Base-by-base conservation (phyloP, 805 yeast species). In the Candida nanaspora region DNA sequence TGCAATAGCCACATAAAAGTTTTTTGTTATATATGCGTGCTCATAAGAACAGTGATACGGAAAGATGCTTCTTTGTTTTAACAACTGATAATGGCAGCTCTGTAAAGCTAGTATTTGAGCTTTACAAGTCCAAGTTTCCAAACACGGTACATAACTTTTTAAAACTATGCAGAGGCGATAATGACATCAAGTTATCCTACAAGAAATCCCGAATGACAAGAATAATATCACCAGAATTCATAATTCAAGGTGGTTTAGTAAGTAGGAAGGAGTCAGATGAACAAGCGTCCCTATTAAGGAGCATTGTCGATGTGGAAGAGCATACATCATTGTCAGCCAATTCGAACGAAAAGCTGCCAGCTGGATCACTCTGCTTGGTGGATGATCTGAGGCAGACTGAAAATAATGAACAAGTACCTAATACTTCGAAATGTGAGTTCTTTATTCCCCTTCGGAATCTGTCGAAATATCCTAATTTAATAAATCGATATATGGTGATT, bases 161-260 rank as follows among this genome's bases (percentile, higher is more conserved):
- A 14, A 34, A 35, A 2, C 30, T 46, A 33, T 53, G 57, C 35
- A 47, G 46, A 3, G 52, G 49, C 4, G 21, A 32, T 7, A 40
- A n/a, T 16, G 38, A 30, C 5, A 13, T 30, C 2, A 32, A 38
- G 8, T 22, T 41, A 5, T 45, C 48, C 13, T 57, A 47, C 35
- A 46, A 47, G 31, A 44, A 48, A 15, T 38, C 57, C 1, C 6
- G 21, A 13, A 39, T 58, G 3, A 46, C 61, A 2, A 44, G 61
- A 30, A 41, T 58, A 6, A 41, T 57, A 27, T 46, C 59, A 7
- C 62, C 63, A 4, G 62, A 58, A 38, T 57, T 47, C 41, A 41
- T 58, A 4, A 37, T 57, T 2, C 62, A 57, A 20, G 61, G 62
- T 8, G 33, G 37, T 14, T 41, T 55, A 1, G 36, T 37, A 1